Evolutionary conservation across 768 basidiomycete genomes (phyloP), one percentile per base, ranked within the genome.

Genomic region (Podaxis carcinomalis): DNA sequence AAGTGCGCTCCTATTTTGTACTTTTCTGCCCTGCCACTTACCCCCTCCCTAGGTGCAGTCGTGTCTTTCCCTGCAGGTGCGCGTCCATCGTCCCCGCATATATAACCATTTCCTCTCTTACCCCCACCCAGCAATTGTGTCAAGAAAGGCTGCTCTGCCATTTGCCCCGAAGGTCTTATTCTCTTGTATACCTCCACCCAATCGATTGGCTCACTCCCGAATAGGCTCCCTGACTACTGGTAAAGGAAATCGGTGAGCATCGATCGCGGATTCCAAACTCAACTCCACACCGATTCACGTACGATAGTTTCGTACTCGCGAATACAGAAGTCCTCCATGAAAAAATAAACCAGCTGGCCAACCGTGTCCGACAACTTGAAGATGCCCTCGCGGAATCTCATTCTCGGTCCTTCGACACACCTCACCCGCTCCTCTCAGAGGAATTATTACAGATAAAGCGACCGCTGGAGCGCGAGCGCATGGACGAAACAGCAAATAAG

Each of bases 281-380:
- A 61, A 62, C 57, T 50, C 51, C 44, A 25, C 54, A 37, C 44
- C 37, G 52, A 42, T 53, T 42, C 40, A 39, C 42, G 32, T 36
- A 3, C 39, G 13, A 32, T 59, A 87, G 87, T 67, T 88, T 88
- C 63, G 87, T 89, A 35, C 78, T 89, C 10, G 87, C 87, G 19
- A 88, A 88, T 65, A 88, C 87, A 36, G 86, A 88, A 70, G 80
- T 74, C 7, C 79, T 88, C 9, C 88, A 89, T 63, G 86, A 87
- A 62, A 89, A 87, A 72, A 89, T 89, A 50, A 80, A 78, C 47
- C 65, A 78, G 23, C 76, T 90, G 13, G 78, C 85, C 14, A 84
- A 72, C 62, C 83, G 88, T 49, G 84, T 89, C 42, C 80, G 86
- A 54, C 78, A 84, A 53, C 77, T 90, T n/a, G 88, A 90, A 69